Evolutionary conservation across 208 protist genomes (phyloP).

Genomic region (Trypanosoma conorhini): DNA sequence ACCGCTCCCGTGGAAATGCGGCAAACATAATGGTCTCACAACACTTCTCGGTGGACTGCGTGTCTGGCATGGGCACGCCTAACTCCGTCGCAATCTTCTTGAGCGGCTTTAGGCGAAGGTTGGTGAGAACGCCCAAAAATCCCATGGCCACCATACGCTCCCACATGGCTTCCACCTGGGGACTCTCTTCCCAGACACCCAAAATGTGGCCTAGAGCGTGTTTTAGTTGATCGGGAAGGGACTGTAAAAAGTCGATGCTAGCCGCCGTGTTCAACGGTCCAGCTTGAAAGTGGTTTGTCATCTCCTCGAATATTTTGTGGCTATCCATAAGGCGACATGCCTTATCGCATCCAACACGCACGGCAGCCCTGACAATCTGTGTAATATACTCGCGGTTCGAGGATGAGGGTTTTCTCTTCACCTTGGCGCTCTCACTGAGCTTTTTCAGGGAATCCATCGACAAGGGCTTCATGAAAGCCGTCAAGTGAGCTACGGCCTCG

Average conservation of each 20-base stretch:
- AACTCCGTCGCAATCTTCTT: slow-evolving; percentile 88
- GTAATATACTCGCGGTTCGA: slow-evolving; percentile 80
- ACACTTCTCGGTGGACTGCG: slow-evolving; percentile 88
- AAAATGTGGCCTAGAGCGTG: slow-evolving; percentile 71
- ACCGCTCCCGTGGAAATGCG: slow-evolving; percentile 83
- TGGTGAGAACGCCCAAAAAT: slow-evolving; percentile 85
- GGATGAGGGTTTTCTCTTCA: slow-evolving; percentile 75
- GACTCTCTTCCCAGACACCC: slow-evolving; percentile 74
- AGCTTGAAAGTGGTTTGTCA: slow-evolving; percentile 77
- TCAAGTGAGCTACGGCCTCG: slow-evolving; percentile 78
- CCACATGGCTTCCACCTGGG: slow-evolving; percentile 87
- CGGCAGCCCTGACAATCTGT: slow-evolving; percentile 86
- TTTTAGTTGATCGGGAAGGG: slow-evolving; percentile 77
- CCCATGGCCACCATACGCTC: slow-evolving; percentile 92
- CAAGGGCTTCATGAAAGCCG: slow-evolving; percentile 77
- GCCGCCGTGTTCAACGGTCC: slow-evolving; percentile 71
- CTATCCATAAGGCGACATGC: slow-evolving; percentile 88
- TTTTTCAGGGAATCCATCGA: slow-evolving; percentile 92
- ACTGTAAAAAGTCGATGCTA: slow-evolving; percentile 86
- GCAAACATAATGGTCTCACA: slow-evolving; percentile 88
- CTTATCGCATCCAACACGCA: slow-evolving; percentile 86
- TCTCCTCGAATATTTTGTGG: slow-evolving; percentile 89
- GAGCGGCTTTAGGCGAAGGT: slow-evolving; percentile 86
- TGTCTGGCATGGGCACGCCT: slow-evolving; percentile 64
- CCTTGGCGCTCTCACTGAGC: slow-evolving; percentile 87